phyloP scores from a whole-genome alignment of 768 basidiomycete genomes.

The Strobilomyces dryophilus region DNA sequence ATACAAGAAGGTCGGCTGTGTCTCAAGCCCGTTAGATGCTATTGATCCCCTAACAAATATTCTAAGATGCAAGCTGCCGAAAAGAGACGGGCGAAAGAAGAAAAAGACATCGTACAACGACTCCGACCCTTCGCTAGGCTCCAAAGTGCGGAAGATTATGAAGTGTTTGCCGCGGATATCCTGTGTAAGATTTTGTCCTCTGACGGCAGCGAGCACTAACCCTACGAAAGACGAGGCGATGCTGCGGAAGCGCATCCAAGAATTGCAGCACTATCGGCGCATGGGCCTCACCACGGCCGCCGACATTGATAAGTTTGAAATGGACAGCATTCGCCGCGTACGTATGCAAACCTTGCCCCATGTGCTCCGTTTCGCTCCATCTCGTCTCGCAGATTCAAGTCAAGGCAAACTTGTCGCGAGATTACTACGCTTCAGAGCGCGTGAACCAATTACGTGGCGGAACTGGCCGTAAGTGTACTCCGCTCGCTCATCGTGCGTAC shows the following conservation, averaged over 20 bases:
- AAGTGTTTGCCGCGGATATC: constrained; percentile 81
- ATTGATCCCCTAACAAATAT: neutral
- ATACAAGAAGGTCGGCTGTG: constrained; percentile 78
- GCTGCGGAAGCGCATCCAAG: constrained; percentile 83
- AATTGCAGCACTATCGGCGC: constrained; percentile 86
- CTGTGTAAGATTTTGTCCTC: constrained; percentile 58
- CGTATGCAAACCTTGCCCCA: constrained; percentile 17
- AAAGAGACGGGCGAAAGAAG: constrained; percentile 87
- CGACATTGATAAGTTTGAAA: constrained; percentile 91
- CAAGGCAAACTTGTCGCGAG: constrained; percentile 54
- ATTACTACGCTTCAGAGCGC: constrained; percentile 53
- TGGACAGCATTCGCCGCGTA: constrained; percentile 70
- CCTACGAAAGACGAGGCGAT: constrained; percentile 71
- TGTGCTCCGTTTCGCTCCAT: neutral
- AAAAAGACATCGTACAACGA: constrained; percentile 85
- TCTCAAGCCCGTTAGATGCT: too few relatives aligned
- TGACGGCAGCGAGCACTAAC: neutral
- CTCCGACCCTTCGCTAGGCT: constrained; percentile 87
- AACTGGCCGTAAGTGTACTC: constrained; percentile 44
- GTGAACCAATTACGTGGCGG: constrained; percentile 43
- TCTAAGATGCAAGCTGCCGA: constrained; percentile 83
- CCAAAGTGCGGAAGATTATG: constrained; percentile 90
- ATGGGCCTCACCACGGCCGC: constrained; percentile 78
- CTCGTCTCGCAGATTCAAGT: constrained; percentile 47
- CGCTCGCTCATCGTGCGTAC: constrained; percentile 17